phyloP scores from a whole-genome alignment of 352 stramenopile species.

The Pythium monospermum region DNA sequence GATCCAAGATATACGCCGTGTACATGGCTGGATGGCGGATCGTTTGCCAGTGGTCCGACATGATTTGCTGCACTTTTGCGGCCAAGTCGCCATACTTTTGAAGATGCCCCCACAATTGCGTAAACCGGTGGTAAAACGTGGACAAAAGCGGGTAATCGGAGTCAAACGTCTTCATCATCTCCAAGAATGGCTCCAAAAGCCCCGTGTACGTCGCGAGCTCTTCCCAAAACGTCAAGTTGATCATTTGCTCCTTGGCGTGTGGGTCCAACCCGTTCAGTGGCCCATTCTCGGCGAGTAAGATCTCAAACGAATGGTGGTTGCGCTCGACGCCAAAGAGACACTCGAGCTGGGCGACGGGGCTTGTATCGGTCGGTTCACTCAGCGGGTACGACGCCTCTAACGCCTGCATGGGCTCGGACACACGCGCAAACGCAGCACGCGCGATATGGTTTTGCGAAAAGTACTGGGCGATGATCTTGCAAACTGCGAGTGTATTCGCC shows the following conservation, averaged over 20 bases:
- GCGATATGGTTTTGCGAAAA: constrained; percentile 44
- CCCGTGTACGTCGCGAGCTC: constrained; percentile 42
- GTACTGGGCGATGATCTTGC: constrained; percentile 36
- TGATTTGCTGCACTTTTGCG: constrained; percentile 46
- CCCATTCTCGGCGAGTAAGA: constrained; percentile 47
- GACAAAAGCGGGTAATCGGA: constrained; percentile 54
- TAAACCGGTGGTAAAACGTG: constrained; percentile 76
- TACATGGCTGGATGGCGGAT: constrained; percentile 71
- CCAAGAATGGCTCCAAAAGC: constrained; percentile 64
- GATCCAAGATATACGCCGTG: constrained; percentile 71
- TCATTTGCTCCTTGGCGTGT: constrained; percentile 38
- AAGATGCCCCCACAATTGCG: constrained; percentile 53
- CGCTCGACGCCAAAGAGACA: constrained; percentile 46
- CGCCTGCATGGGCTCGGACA: constrained; percentile 43
- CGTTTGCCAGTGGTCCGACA: constrained; percentile 50
- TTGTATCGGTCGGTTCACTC: constrained; percentile 25
- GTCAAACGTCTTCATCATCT: constrained; percentile 63
- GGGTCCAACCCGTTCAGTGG: constrained; percentile 30
- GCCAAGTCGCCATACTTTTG: constrained; percentile 49
- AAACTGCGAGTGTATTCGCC: constrained; percentile 32
- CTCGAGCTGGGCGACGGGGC: constrained; percentile 36
- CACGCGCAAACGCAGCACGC: constrained; percentile 37
- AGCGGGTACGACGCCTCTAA: constrained; percentile 34
- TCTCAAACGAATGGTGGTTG: constrained; percentile 53
- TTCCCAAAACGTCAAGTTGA: constrained; percentile 49